Base-by-base conservation (phyloP, 164 flowering plant genomes). In the Brasenia schreberi region DNA sequence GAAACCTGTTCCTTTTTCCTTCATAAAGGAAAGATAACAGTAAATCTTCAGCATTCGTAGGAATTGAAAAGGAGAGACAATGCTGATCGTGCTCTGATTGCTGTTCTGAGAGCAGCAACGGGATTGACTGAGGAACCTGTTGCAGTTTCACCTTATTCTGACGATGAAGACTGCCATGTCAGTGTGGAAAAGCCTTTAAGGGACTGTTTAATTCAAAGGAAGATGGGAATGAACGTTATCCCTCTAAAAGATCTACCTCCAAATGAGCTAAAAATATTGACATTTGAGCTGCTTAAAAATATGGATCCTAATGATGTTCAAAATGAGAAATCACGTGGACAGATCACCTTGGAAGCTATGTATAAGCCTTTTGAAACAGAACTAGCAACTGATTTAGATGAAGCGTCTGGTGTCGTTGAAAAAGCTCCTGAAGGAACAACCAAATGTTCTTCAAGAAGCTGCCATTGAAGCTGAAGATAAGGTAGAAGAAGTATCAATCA, bases 371-470 rank as follows among this genome's bases (percentile, higher is more conserved):
- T 86, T 62, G 82, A 79, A 72, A 92, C 78, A 6, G 87, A 88
- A 11, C 59, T 80, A 0, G 80, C 80, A 9, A 68, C 74, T 18
- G 82, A 77, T 11, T 5, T 65, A 7, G 62, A 7, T 59, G 87
- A 81, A 39, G 87, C 83, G 43, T 18, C 81, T 66, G 69, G 79
- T 61, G 67, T 67, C 0, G 79, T 85, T 7, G 70, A 80, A 65
- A 88, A 86, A 71, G 97, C 94, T 60, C 94, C 92, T 12, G 92
- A 85, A 65, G 89, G 87, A 68, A 86, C 94, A 49, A 94, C 97
- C 59, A 17, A 94, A 94, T 64, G 43, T 86, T 80, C 90, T 90
- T 73, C 87, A n/a, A n/a, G n/a, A 83, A 4, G 70, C 88, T 61
- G 74, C 77, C 5, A 90, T 86, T 68, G 86, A 84, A 78, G 97